These are phyloP conservation scores for Chlorella sp. DNA, from an alignment of 139 green algal species.

Conservation along the genomic window DNA sequence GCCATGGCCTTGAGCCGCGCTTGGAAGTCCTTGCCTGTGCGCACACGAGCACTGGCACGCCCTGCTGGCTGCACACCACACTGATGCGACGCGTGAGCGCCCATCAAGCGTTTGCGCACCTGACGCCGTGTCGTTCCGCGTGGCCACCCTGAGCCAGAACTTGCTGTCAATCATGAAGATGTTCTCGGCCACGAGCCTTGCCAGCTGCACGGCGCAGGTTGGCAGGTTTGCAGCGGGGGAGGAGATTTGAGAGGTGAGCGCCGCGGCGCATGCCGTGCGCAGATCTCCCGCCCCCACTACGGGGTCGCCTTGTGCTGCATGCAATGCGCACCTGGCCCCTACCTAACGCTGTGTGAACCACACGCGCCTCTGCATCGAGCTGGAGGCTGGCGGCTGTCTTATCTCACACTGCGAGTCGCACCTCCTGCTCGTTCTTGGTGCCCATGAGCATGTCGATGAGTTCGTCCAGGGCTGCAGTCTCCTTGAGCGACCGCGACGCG, in stretches of 20 bases:
- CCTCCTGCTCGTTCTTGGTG: slow-evolving; percentile 56
- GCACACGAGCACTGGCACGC: too few species aligned
- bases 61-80: background rate
- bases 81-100: too few species aligned
- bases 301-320: too few species aligned
- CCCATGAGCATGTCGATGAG: slow-evolving; percentile 71
- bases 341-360: too few species aligned
- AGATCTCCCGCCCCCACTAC: too few species aligned
- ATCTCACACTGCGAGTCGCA: background rate
- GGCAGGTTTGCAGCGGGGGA: too few species aligned
- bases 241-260: too few species aligned
- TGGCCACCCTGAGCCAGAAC: slow-evolving; percentile 88
- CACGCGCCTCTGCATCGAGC: too few species aligned
- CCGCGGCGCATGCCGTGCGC: too few species aligned
- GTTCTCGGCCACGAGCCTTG: slow-evolving; percentile 75
- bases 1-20: slow-evolving; percentile 37
- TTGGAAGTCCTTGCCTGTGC: slow-evolving; percentile 41
- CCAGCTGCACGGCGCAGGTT: slow-evolving; percentile 59
- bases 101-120: too few species aligned
- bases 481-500: slow-evolving; percentile 46
- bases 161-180: slow-evolving; percentile 78
- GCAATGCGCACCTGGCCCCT: too few species aligned
- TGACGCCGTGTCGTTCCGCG: slow-evolving; percentile 59
- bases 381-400: too few species aligned
- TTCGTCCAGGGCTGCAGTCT: slow-evolving; percentile 63